A percentile compares a stretch with the other conserved stretches of the same genome.
Evolutionary conservation across 2,329 filamentous ascomycete species (phyloP).

Genomic region (Zelopaecilomyces penicillatus): DNA sequence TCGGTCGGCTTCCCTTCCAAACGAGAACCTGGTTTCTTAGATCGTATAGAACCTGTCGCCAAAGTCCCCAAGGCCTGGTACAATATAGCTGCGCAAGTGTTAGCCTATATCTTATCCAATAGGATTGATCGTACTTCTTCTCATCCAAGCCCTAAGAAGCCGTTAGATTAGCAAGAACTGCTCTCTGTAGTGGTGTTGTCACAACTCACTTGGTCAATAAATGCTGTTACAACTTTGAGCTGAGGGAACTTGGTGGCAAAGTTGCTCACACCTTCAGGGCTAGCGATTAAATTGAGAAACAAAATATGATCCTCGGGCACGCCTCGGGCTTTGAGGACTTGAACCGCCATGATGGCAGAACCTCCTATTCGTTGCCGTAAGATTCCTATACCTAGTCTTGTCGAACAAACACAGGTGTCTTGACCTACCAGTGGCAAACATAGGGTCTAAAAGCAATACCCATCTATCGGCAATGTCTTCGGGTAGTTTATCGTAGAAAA

Average conservation of each 20-base stretch:
- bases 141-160: slow-evolving; percentile 68
- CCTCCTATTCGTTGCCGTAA: slow-evolving; percentile 34
- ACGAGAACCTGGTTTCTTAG: slow-evolving; percentile 29
- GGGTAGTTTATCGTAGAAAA: slow-evolving; percentile 97
- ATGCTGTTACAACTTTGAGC: slow-evolving; percentile 86
- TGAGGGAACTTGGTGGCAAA: slow-evolving; percentile 87
- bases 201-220: slow-evolving; percentile 66
- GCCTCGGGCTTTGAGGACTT: slow-evolving; percentile 80
- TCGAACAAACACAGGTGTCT: neutral
- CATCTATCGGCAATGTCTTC: slow-evolving; percentile 87
- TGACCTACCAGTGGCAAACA: slow-evolving; percentile 84
- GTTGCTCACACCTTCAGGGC: slow-evolving; percentile 80
- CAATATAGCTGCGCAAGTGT: slow-evolving; percentile 66
- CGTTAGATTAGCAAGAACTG: slow-evolving; percentile 4
- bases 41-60: slow-evolving; percentile 94
- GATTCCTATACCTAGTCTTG: neutral
- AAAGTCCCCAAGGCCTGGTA: slow-evolving; percentile 90
- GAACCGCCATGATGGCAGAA: slow-evolving; percentile 93
- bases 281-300: slow-evolving; percentile 96
- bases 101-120: slow-evolving; percentile 21
- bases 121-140: slow-evolving; percentile 65
- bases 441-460: slow-evolving; percentile 93
- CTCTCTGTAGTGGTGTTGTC: neutral
- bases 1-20: neutral
- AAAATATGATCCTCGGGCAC: slow-evolving; percentile 93